Evolutionary conservation across 2,329 filamentous ascomycete species (phyloP), one percentile per base, ranked within the genome.

Genomic region (Tolypocladium ovalisporum): DNA sequence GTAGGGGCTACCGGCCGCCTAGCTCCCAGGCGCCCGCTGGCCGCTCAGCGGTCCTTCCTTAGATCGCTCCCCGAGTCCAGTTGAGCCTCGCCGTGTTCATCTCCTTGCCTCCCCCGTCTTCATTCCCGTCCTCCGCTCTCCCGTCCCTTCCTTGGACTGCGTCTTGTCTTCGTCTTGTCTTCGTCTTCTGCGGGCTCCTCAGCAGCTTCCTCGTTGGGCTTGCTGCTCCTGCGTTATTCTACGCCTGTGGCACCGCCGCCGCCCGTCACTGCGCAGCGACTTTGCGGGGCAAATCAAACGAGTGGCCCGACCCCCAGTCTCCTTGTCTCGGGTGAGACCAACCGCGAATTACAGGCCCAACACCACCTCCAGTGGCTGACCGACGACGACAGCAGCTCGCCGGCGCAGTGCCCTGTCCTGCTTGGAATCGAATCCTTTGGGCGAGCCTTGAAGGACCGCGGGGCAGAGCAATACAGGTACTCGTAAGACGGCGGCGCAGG

Each of bases 271-370:
- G 56, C 53, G 52, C 56, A 13, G 56, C 56, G 35, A 32, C 34
- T 24, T 54, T 36, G 47, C 57, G 57, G 57, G 54, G 34, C 54
- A 34, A 34, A 42, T 54, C 57, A 57, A 36, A 51, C 52, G 34
- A n/a, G 24, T 36, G 27, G 29, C 17, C 52, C 8, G 49, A n/a
- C 49, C 44, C 54, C 54, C 44, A n/a, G 51, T 51, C 37, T 54
- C 44, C 52, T 52, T 60, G 56, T 60, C 58, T 58, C 54, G 58
- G 57, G 39, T 54, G 52, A 52, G 29, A 51, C 52, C 53, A 51
- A 39, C 36, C 24, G 35, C 47, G 47, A 34, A 52, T 52, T 52
- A 22, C 44, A 49, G 19, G 29, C 39, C 54, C 32, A 55, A 24
- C 13, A 37, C 19, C n/a, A 27, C 54, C 54, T 49, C 32, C 54